These are phyloP conservation scores for Monilinia aucupariae DNA, from an alignment of 2,329 filamentous ascomycete species.

Conservation along the genomic window DNA sequence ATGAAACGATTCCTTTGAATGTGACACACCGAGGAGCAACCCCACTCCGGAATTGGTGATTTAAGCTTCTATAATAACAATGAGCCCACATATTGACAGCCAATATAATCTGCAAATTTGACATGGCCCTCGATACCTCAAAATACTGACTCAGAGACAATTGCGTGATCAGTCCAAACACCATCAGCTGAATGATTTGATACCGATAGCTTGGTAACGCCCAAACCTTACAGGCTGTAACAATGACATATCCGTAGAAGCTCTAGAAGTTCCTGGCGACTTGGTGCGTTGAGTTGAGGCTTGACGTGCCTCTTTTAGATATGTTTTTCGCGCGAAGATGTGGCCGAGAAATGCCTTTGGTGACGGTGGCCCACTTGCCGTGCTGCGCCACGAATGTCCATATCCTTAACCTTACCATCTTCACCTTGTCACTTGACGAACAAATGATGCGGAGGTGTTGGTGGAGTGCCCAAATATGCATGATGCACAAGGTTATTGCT, in stretches of 20 bases:
- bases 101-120: slow-evolving; percentile 4
- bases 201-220: slow-evolving; percentile 12
- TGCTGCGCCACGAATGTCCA: slow-evolving; percentile 9
- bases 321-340: slow-evolving; percentile 1
- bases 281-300: slow-evolving; percentile 6
- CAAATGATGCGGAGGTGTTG: slow-evolving; percentile 5
- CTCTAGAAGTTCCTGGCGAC: slow-evolving; percentile 8
- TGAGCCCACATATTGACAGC: neutral
- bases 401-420: slow-evolving; percentile 6
- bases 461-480: neutral
- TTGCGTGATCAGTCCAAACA: neutral
- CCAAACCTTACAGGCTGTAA: slow-evolving; percentile 1
- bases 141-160: neutral
- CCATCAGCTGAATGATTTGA: slow-evolving; percentile 15
- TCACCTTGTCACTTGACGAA: slow-evolving; percentile 17
- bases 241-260: slow-evolving; percentile 5
- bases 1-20: slow-evolving; percentile 5
- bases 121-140: neutral
- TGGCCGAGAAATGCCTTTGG: neutral
- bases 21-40: slow-evolving; percentile 5
- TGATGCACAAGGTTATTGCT: neutral
- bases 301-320: slow-evolving; percentile 10
- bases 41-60: neutral
- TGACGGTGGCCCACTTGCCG: slow-evolving; percentile 9
- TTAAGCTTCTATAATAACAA: neutral